Conservation (phyloP, 2,329 filamentous ascomycete species). For the Colletotrichum scovillei region DNA sequence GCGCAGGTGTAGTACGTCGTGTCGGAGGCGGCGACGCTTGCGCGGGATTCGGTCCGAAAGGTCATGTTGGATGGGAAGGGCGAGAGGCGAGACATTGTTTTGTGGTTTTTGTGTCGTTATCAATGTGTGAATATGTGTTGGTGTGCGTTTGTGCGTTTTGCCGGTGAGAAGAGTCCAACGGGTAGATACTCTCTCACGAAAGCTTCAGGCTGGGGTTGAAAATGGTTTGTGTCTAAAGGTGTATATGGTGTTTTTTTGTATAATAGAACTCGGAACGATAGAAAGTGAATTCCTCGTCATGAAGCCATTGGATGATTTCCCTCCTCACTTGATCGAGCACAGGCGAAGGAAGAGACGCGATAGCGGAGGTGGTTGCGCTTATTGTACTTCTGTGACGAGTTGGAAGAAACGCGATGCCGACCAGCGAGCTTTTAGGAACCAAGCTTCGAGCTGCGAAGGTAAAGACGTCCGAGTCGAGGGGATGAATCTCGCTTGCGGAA, state of each 20-base stretch:
- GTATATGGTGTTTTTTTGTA: slow-evolving; percentile 1
- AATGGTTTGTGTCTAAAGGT: background rate
- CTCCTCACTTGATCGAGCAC: slow-evolving; percentile 15
- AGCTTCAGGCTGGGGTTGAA: background rate
- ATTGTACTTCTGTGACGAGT: background rate
- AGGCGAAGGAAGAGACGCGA: background rate
- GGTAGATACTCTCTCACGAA: background rate
- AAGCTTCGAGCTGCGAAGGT: slow-evolving; percentile 30
- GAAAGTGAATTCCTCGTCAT: slow-evolving; percentile 24
- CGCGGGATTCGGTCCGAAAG: slow-evolving; percentile 47
- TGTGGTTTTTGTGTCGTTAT: background rate
- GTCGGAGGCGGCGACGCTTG: slow-evolving; percentile 58
- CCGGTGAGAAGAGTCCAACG: background rate
- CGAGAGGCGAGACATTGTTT: slow-evolving; percentile 36
- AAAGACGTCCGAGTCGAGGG: slow-evolving; percentile 3
- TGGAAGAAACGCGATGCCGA: slow-evolving; percentile 1
- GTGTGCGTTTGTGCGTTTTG: background rate
- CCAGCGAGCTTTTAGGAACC: slow-evolving; percentile 33
- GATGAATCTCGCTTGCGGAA: slow-evolving; percentile 3
- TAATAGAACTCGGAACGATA: slow-evolving; percentile 17
- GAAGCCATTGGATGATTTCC: slow-evolving; percentile 30
- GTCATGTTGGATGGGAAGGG: slow-evolving; percentile 34
- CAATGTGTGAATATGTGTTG: background rate
- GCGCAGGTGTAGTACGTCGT: slow-evolving; percentile 53
- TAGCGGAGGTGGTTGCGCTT: background rate